Evolutionary conservation across 768 basidiomycete species (phyloP), one percentile per base, ranked within the genome.

Genomic region (Clathrus columnatus): DNA sequence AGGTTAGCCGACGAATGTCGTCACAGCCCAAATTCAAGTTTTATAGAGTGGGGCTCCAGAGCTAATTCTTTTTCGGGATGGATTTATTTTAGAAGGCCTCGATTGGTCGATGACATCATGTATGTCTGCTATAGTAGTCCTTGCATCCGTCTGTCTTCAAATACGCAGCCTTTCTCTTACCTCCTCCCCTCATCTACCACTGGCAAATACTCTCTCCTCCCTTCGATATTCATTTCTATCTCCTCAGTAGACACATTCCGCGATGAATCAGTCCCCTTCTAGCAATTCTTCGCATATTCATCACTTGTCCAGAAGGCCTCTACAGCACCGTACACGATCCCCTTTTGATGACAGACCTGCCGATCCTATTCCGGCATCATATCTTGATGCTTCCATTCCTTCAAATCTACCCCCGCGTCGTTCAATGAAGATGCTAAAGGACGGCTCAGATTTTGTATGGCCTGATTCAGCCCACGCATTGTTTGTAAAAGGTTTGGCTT

Each of bases 381-480:
- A 20, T 45, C 51, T 53, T 41, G 54, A 55, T 20, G 18, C 54
- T 17, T 26, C 46, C 54, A 47, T 55, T 55, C 43, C 54, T 55
- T 55, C 36, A 44, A 55, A 47, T 28, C 29, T 55, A 24, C 54
- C 54, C 23, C 54, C 54, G 54, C 54, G 54, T 55, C 54, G 54
- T 20, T 55, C 54, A 7, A 55, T 55, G 54, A 91, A 90, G 68
- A 83, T 90, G 59, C 75, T 91, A 69, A 90, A 88, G 67, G 87
- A 90, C 62, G 87, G 87, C 64, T 75, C 77, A 36, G 72, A 70
- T 64, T 87, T 89, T 61, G 88, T 91, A 50, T 91, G 88, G 88
- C 87, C 88, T 50, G 85, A 89, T 67, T 69, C 73, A 54, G 77
- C 90, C 63, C 88, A 91, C 67, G 76, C 79, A 65, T 68, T 85